These are phyloP conservation scores for Trypanosoma boissoni DNA, from an alignment of 208 protist species.

Conservation along the genomic window DNA sequence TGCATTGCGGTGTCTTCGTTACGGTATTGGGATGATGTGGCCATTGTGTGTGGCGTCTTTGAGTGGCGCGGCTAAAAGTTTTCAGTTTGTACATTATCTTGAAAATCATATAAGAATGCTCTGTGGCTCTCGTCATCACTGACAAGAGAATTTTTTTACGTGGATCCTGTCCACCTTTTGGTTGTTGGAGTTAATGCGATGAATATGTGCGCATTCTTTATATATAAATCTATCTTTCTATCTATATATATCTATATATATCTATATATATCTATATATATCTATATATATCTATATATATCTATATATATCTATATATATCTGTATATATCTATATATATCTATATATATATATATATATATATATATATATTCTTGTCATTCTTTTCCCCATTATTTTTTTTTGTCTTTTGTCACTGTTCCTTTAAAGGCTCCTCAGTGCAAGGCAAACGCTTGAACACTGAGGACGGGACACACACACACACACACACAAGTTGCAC, in stretches of 20 bases:
- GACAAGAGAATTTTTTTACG: too few relatives aligned
- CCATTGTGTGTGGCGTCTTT: constrained; percentile 76
- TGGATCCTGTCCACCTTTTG: too few relatives aligned
- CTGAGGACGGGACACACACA: too few relatives aligned
- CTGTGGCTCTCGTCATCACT: constrained; percentile 73
- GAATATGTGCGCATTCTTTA: too few relatives aligned
- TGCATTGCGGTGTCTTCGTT: constrained; percentile 81
- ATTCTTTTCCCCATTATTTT: not conserved
- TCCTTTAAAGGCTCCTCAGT: not conserved
- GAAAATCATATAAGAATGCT: constrained; percentile 75
- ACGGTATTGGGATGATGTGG: constrained; percentile 73
- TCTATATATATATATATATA: not conserved
- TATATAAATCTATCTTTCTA: too few relatives aligned
- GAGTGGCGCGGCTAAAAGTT: constrained; percentile 51
- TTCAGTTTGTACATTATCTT: constrained; percentile 67
- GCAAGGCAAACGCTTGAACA: too few relatives aligned
- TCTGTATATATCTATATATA: not conserved
- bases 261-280: constrained; percentile 11
- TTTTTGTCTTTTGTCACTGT: not conserved
- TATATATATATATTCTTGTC: constrained; percentile 5
- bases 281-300: not conserved
- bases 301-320: not conserved
- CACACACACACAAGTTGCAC: too few relatives aligned
- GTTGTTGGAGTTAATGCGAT: too few relatives aligned
- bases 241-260: too few relatives aligned